Evolutionary conservation across 352 stramenopile species (phyloP).

Genomic region (Pythium utonaiense): DNA sequence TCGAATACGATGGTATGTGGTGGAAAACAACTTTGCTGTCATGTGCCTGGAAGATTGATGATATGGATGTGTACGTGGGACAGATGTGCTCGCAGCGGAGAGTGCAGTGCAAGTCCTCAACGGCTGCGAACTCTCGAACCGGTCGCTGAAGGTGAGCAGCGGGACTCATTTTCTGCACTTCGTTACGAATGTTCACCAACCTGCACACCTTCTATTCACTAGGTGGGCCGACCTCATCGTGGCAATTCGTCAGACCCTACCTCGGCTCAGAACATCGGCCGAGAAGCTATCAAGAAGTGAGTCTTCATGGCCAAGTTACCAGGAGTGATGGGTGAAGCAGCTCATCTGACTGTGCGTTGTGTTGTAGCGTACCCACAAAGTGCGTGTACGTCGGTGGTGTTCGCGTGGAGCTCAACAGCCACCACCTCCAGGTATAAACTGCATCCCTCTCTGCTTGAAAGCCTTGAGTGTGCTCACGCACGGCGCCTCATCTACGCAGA

Average conservation of each 20-base stretch:
- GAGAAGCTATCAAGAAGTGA: constrained; percentile 77
- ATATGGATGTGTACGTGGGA: not conserved
- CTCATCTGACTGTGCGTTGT: not conserved
- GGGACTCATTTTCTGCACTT: no score
- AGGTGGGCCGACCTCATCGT: constrained; percentile 74
- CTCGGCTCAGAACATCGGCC: constrained; percentile 50
- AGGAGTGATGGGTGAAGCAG: no score
- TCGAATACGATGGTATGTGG: constrained; percentile 63
- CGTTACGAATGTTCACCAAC: not conserved
- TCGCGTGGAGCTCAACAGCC: constrained; percentile 66
- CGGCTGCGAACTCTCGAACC: constrained; percentile 52
- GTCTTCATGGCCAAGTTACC: no score
- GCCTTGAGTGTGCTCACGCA: no score
- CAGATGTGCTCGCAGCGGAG: constrained; percentile 73
- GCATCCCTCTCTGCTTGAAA: no score
- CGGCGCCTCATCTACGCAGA: constrained; percentile 26
- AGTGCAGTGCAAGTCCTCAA: constrained; percentile 79
- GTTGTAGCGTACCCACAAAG: constrained; percentile 57
- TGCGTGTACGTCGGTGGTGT: constrained; percentile 73
- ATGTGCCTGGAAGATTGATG: not conserved
- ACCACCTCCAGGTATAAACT: constrained; percentile 70
- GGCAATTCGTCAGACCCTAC: constrained; percentile 59
- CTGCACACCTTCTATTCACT: not conserved
- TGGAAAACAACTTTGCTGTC: not conserved
- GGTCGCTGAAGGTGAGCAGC: constrained; percentile 37